Percentiles rank a stretch among this genome's conserved stretches.
Evolutionary conservation across 257 asterid species (phyloP).

Genomic region (Solanum tarapatanum): DNA sequence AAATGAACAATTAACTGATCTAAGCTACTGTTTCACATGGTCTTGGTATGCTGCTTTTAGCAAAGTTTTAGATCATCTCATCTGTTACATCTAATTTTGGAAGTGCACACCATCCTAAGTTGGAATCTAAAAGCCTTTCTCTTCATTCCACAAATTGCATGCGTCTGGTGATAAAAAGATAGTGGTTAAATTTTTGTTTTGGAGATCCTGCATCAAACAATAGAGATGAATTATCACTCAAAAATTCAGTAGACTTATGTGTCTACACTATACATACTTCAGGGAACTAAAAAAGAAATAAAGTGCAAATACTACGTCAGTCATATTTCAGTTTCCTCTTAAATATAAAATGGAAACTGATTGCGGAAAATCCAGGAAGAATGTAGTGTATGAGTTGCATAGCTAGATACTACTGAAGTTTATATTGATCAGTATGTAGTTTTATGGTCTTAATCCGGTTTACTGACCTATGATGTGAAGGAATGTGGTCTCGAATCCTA

Average conservation of each 20-base stretch:
- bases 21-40: not conserved
- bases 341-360: not conserved
- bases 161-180: not conserved
- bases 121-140: not conserved
- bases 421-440: not conserved
- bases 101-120: not conserved
- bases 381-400: not conserved
- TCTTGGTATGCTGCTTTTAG: not conserved
- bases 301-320: not conserved
- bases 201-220: not conserved
- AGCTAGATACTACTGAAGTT: not conserved
- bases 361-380: not conserved
- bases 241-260: not conserved
- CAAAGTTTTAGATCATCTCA: not conserved
- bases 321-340: not conserved
- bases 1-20: not conserved
- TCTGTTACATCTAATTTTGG: not conserved
- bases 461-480: not conserved
- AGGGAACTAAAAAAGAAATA: not conserved
- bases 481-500: not conserved
- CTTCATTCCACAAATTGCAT: not conserved
- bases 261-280: not conserved
- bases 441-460: not conserved
- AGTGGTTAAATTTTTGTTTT: not conserved
- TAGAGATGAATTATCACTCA: not conserved